Base-by-base conservation (phyloP, 306 rosid species). In the Cercis canadensis region DNA sequence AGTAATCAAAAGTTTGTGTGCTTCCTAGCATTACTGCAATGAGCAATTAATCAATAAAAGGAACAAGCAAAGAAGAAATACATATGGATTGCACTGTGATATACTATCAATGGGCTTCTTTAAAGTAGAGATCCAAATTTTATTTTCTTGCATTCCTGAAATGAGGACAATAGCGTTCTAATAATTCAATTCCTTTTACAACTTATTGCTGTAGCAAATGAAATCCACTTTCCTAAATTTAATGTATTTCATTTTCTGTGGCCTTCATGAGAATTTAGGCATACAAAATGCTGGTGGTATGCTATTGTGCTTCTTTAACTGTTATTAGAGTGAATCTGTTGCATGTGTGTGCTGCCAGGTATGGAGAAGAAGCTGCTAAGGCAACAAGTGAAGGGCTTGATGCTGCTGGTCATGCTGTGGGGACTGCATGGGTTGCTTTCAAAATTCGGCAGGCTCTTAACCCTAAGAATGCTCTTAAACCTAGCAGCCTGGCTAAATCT, bases 351-450 rank as follows among this genome's bases (percentile, higher is more conserved):
- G 19, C 59, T 81, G 81, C 86, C 87, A 94, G 98, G 79, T 87
- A 90, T 47, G 98, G 98, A 75, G 96, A 90, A 69, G 65, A 89
- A 81, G 98, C 98, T 49, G 88, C 90, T 13, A 77, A 86, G 75
- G 95, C 98, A 49, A 80, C 97, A 31, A 81, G 29, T 15, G 95
- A 90, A 71, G 95, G 97, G 60, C 90, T 94, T 65, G 80, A 53
- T 71, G 98, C 98, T 59, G 97, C 98, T 31, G 97, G 96, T 63
- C 97, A 94, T 68, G 96, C 95, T 11, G 11, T 94, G 5, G 95
- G 98, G 57, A 76, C 98, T 1, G 97, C 92, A 5, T 90, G 98
- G 98, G 85, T 87, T 61, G 91, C 88, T 66, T 70, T 83, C 56
- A 90, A 94, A 82, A 81, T 90, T 74, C 92, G 97, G 65, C 81